Evolutionary conservation across 2,329 filamentous ascomycete genomes (phyloP), one percentile per base, ranked within the genome.

Genomic region (Pseudogymnoascus sp.): DNA sequence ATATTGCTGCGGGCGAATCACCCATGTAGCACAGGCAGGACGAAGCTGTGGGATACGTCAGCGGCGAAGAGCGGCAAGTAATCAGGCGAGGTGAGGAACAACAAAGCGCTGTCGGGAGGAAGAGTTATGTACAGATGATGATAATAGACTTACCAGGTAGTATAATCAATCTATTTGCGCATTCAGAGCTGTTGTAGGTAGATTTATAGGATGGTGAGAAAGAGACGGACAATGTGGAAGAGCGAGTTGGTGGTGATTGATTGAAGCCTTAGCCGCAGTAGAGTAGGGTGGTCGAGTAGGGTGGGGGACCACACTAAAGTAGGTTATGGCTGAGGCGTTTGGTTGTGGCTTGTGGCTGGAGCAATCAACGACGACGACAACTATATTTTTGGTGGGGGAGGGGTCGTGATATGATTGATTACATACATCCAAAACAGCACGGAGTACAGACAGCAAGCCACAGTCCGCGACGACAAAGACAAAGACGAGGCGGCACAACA

Each of bases 391-490:
- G 49, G 49, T 55, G 49, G 49, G 49, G 49, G 49, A 55, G 49
- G 49, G 49, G 49, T 55, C 49, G 49, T 55, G 49, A 55, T 55
- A 55, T 55, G 49, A 55, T 52, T 52, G 25, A 52, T 55, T 55
- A 55, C 45, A 55, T 55, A 55, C 45, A 30, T 52, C 23, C 25
- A 52, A 52, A 52, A 52, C 45, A 52, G 5, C 25, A 52, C 14
- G 3, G 45, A 52, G 45, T 19, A 19, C 45, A 33, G 25, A 33
- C n/a, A 33, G n/a, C 28, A 55, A 55, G 25, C n/a, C 45, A 49
- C 42, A 49, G 42, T 49, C 14, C 7, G 8, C 25, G 8, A 52
- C 45, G n/a, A 52, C 42, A 3, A 28, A n/a, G 8, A 52, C 45
- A 8, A 52, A 22, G 6, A 28, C 42, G 25, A 52, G 8, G 4